phyloP scores from a whole-genome alignment of 306 rosid genomes.

The Inga laurina region DNA sequence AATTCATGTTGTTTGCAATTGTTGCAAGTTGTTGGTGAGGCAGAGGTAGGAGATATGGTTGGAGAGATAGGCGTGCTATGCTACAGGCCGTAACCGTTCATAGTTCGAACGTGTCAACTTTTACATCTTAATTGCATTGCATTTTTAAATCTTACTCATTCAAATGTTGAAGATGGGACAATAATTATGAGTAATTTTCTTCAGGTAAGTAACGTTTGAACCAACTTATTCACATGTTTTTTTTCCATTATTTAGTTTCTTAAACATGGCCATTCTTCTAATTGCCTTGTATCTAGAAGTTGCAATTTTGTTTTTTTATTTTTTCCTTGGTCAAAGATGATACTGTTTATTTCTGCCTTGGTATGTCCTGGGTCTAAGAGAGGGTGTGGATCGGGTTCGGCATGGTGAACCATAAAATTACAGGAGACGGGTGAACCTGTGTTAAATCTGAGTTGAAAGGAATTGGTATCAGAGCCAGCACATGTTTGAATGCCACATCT shows the following conservation, averaged over 20 bases:
- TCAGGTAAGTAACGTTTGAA: conserved; percentile 35
- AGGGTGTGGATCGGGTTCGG: no score
- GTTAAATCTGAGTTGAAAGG: no score
- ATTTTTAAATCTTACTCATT: conserved; percentile 53
- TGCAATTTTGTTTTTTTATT: background rate
- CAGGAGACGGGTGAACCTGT: no score
- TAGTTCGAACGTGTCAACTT: conserved; percentile 76
- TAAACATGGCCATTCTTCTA: background rate
- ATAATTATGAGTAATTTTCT: conserved; percentile 71
- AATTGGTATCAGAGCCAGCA: no score
- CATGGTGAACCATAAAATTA: no score
- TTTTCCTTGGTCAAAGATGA: background rate
- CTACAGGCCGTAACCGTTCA: conserved; percentile 71
- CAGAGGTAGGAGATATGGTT: conserved; percentile 49
- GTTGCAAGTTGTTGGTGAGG: conserved; percentile 62
- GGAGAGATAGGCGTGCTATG: conserved; percentile 85
- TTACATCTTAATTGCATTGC: conserved; percentile 66
- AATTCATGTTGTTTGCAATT: conserved; percentile 22
- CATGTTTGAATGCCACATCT: no score
- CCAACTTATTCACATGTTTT: background rate
- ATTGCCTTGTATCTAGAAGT: background rate
- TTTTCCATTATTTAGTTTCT: background rate
- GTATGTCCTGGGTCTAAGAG: no score
- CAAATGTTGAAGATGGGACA: conserved; percentile 79
- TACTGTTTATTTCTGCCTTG: no score